A percentile compares a stretch with the other conserved stretches of the same genome.
These are phyloP conservation scores for Obelidium mucronatum DNA, from an alignment of 192 early-diverging fungal species.

Conservation along the genomic window DNA sequence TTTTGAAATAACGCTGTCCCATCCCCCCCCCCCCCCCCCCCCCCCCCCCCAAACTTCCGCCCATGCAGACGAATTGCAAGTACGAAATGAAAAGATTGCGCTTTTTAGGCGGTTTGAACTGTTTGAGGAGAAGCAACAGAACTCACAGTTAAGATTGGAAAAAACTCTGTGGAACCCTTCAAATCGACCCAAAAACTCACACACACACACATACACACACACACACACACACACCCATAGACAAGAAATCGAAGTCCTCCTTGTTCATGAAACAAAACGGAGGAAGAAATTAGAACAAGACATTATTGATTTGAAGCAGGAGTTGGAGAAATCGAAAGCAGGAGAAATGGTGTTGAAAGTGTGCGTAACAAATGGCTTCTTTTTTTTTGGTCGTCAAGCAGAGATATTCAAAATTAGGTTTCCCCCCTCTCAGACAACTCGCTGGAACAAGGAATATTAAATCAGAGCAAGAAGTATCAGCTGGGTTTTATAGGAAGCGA, in stretches of 20 bases:
- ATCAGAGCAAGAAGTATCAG: conserved; percentile 34
- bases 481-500: conserved; percentile 24
- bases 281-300: conserved; percentile 43
- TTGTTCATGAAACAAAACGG: conserved; percentile 49
- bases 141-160: conserved; percentile 44
- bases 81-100: conserved; percentile 55
- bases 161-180: no score
- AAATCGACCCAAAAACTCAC: no score
- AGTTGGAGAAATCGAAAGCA: conserved; percentile 25
- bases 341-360: conserved; percentile 36
- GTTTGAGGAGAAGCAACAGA: conserved; percentile 18
- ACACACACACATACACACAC: no score
- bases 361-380: conserved; percentile 36
- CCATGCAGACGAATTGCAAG: conserved; percentile 48
- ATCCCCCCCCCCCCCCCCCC: no score
- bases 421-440: conserved; percentile 6
- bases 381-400: background rate
- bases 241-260: conserved; percentile 52
- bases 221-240: conserved; percentile 33
- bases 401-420: background rate
- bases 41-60: no score
- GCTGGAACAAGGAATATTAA: conserved; percentile 1
- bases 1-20: no score
- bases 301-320: conserved; percentile 9
- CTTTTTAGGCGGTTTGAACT: conserved; percentile 37